Base-by-base conservation (phyloP, 176 grass and related monocot genomes). In the Ampelocalamus luodianensis region DNA sequence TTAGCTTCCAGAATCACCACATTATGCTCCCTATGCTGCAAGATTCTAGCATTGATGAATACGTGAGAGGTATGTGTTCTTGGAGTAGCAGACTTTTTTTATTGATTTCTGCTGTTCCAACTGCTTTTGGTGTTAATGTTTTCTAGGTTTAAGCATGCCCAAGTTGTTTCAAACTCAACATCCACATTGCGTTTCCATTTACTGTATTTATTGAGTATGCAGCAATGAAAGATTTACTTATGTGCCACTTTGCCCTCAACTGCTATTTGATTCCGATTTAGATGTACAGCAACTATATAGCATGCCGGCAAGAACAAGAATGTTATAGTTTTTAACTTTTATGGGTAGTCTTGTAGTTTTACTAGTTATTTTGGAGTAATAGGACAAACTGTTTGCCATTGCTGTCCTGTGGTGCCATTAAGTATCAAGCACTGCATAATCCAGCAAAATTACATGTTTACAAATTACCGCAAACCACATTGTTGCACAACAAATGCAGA, bases 1-100 rank as follows among this genome's bases (percentile, higher is more conserved):
- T 78, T 81, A 88, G 72, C 78, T 92, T 92, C 65, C 89, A 94
- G 22, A 90, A 89, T 32, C 90, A 86, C 77, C 92, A 90, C 22
- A 78, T 71, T 65, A 64, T 78, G 69, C 81, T 83, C 1, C 81
- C 88, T 2, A 76, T 64, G 60, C 34, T 84, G 34, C 87, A 88
- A 75, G 87, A 87, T 77, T 72, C 73, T 37, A 90, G 50, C 49
- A 12, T 74, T 63, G 91, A 92, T 58, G 87, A 89, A 60, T 90
- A 79, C 79, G 68, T 88, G 45, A 79, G 89, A 92, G 94, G 94
- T 97, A 88, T 79, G 74, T 61, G 36, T 78, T 55, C 26, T 77
- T 81, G 37, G 56, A 72, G 42, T 76, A 27, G 46, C 13, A 75
- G 20, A 67, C 23, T 71, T 24, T 49, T 54, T 9, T 55, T 61